phyloP scores from a whole-genome alignment of 2,329 filamentous ascomycete genomes.

The Alternaria brassicicola region DNA sequence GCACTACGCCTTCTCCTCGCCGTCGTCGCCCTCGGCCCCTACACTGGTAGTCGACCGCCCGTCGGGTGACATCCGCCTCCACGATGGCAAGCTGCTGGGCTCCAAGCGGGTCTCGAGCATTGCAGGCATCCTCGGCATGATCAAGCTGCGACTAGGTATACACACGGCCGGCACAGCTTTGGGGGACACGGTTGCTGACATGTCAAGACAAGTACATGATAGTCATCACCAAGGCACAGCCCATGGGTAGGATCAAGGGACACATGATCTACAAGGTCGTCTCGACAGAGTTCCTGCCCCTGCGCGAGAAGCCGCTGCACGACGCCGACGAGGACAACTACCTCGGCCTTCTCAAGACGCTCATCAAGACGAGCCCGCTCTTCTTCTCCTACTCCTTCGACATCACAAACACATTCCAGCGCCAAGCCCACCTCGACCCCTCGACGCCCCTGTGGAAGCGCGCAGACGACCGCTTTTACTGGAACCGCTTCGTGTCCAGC shows the following conservation, averaged over 20 bases:
- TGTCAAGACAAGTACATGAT: slow-evolving; percentile 88
- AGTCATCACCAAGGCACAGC: slow-evolving; percentile 91
- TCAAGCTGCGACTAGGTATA: slow-evolving; percentile 88
- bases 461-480: slow-evolving; percentile 97
- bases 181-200: slow-evolving; percentile 22
- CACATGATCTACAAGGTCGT: slow-evolving; percentile 96
- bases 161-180: neutral
- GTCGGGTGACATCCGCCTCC: slow-evolving; percentile 85
- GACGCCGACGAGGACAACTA: slow-evolving; percentile 96
- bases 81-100: slow-evolving; percentile 75
- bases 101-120: slow-evolving; percentile 91
- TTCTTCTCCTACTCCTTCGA: slow-evolving; percentile 99
- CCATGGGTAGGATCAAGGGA: slow-evolving; percentile 88
- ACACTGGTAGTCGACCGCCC: slow-evolving; percentile 89
- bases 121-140: slow-evolving; percentile 90
- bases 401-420: slow-evolving; percentile 95
- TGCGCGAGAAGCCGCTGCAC: slow-evolving; percentile 88
- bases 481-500: slow-evolving; percentile 91
- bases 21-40: slow-evolving; percentile 86
- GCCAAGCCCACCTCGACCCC: slow-evolving; percentile 78
- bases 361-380: slow-evolving; percentile 85
- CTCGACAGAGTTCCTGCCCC: slow-evolving; percentile 88
- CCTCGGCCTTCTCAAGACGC: slow-evolving; percentile 77
- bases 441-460: slow-evolving; percentile 83
- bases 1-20: slow-evolving; percentile 95